Evolutionary conservation across 306 rosid species (phyloP).

Genomic region (Notholithocarpus densiflorus): DNA sequence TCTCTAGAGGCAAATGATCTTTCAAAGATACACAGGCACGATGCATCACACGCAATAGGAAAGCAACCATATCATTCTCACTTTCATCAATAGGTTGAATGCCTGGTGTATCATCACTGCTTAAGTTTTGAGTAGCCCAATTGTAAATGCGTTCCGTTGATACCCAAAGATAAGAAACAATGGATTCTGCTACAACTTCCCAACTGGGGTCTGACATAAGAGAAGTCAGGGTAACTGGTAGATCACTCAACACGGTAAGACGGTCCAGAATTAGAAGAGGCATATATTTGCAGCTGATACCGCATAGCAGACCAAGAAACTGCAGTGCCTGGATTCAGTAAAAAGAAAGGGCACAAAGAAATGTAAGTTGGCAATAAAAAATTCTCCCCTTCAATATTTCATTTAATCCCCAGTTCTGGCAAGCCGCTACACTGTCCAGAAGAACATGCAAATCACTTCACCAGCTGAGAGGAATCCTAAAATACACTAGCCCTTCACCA

Average conservation of each 20-base stretch:
- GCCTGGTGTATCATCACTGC: conserved; percentile 28
- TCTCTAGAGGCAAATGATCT: conserved; percentile 72
- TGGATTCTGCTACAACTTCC: conserved; percentile 49
- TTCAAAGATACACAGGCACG: conserved; percentile 54
- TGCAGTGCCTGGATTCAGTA: conserved; percentile 51
- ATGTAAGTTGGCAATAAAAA: neutral
- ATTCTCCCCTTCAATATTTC: neutral
- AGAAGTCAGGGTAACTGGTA: conserved; percentile 74
- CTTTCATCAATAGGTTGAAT: conserved; percentile 68
- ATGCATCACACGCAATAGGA: conserved; percentile 52
- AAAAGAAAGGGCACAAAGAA: conserved; percentile 7
- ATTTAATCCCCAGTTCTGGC: neutral
- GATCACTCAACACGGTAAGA: conserved; percentile 55
- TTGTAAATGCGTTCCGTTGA: conserved; percentile 65
- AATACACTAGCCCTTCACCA: neutral
- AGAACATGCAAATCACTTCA: neutral
- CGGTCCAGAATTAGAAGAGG: conserved; percentile 70
- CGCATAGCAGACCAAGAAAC: conserved; percentile 73
- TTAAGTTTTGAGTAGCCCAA: conserved; percentile 31
- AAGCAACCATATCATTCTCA: conserved; percentile 50
- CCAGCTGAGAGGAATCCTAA: neutral
- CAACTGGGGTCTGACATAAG: conserved; percentile 59
- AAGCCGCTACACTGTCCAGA: neutral
- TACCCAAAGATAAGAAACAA: conserved; percentile 52
- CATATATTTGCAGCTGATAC: conserved; percentile 84